phyloP scores from a whole-genome alignment of 331 rosid genomes.

The Arachis monticola region DNA sequence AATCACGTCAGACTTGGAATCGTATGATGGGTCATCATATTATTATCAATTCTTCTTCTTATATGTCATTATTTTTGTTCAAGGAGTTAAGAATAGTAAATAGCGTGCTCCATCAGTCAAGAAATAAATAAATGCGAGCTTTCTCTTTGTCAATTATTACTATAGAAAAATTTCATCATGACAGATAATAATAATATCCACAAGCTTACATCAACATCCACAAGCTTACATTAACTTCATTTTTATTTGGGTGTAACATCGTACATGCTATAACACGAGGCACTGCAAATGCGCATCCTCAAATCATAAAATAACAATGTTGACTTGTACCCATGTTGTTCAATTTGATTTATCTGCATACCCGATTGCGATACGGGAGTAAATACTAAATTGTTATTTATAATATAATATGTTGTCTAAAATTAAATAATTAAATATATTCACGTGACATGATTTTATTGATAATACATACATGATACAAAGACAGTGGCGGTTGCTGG shows the following conservation, averaged over 20 bases:
- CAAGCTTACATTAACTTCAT: background rate
- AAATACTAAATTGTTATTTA: too few species aligned
- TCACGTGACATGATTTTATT: too few species aligned
- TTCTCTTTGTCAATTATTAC: background rate
- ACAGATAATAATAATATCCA: background rate
- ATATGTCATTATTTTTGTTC: background rate
- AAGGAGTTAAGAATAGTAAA: background rate
- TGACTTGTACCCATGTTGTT: background rate
- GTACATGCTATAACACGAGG: background rate
- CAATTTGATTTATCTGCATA: background rate
- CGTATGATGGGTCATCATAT: too few species aligned
- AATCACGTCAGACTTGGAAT: too few species aligned
- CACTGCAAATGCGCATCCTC: background rate
- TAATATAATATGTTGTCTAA: too few species aligned
- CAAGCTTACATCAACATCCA: background rate
- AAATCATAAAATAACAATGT: background rate
- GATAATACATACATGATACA: too few species aligned
- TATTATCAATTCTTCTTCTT: background rate
- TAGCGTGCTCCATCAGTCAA: conserved; percentile 36
- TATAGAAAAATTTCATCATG: background rate
- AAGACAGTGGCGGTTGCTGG: too few species aligned
- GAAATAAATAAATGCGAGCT: conserved; percentile 23
- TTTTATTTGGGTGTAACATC: background rate
- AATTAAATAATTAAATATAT: too few species aligned
- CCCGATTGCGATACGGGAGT: too few species aligned